These are phyloP conservation scores for Fraxinus paxiana DNA, from an alignment of 305 asterid genomes.

Conservation along the genomic window DNA sequence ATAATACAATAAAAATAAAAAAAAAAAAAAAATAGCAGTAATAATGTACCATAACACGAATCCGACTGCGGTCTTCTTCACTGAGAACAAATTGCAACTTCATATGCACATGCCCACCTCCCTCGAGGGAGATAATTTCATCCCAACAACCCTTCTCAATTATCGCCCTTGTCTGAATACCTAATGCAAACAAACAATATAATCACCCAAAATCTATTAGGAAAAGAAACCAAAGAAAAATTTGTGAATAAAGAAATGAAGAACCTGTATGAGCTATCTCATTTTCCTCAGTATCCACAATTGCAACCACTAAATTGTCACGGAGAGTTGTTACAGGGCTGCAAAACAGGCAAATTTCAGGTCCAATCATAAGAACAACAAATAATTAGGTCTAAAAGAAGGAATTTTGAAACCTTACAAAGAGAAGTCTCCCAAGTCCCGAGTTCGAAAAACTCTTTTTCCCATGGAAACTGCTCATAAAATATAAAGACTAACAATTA, in stretches of 20 bases:
- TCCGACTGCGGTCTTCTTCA: constrained; percentile 62
- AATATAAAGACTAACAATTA: not conserved
- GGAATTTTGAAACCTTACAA: constrained; percentile 48
- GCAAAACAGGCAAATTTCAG: constrained; percentile 27
- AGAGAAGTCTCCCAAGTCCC: constrained; percentile 68
- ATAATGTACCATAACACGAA: constrained; percentile 59
- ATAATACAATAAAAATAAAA: not conserved
- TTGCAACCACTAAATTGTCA: constrained; percentile 60
- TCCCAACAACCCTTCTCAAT: constrained; percentile 87
- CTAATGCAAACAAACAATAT: constrained; percentile 33
- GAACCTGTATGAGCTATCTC: constrained; percentile 67
- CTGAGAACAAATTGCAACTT: constrained; percentile 65
- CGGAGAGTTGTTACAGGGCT: constrained; percentile 73
- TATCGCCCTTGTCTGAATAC: constrained; percentile 57
- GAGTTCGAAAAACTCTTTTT: constrained; percentile 63
- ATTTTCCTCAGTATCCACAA: constrained; percentile 71
- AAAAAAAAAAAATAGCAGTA: not conserved
- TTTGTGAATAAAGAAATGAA: not conserved
- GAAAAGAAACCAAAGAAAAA: not conserved
- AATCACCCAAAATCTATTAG: not conserved
- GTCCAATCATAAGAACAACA: not conserved
- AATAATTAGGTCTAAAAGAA: not conserved
- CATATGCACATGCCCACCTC: constrained; percentile 72
- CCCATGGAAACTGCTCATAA: constrained; percentile 72
- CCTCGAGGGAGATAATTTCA: constrained; percentile 58